phyloP scores from a whole-genome alignment of 2,329 filamentous ascomycete genomes.

The Aspergillus spinulosporus region DNA sequence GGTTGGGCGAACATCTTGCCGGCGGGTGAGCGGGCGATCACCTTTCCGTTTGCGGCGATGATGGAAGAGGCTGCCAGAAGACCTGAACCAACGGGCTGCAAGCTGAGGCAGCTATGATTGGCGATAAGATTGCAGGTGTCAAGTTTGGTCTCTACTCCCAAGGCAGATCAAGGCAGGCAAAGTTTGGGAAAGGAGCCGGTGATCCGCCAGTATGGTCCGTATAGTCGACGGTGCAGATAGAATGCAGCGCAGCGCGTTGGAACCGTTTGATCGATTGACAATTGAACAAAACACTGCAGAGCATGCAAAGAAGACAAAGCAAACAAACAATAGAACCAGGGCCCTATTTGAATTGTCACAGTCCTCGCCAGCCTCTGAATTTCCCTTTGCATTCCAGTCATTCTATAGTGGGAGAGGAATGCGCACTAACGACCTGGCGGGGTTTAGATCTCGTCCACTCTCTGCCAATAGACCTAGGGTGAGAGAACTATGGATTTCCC shows the following conservation, averaged over 20 bases:
- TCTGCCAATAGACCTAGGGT: constrained; percentile 25
- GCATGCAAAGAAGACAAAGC: constrained; percentile 45
- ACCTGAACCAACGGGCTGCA: constrained; percentile 19
- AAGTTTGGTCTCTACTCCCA: constrained; percentile 20
- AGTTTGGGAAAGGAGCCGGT: constrained; percentile 24
- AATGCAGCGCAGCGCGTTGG: constrained; percentile 21
- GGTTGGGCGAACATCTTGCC: constrained; percentile 50
- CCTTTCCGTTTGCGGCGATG: constrained; percentile 44
- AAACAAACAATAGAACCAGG: constrained; percentile 45
- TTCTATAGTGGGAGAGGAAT: constrained; percentile 39
- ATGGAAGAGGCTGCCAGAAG: constrained; percentile 23
- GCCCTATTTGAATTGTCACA: constrained; percentile 40
- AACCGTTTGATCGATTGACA: constrained; percentile 39
- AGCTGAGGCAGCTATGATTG: constrained; percentile 33
- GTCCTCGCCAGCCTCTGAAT: constrained; percentile 38
- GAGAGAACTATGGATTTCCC: constrained; percentile 20
- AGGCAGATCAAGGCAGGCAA: constrained; percentile 10
- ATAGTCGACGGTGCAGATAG: constrained; percentile 18
- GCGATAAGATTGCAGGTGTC: constrained; percentile 21
- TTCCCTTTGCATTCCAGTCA: constrained; percentile 37
- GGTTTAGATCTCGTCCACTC: constrained; percentile 24
- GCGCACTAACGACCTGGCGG: constrained; percentile 26
- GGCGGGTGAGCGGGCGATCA: constrained; percentile 42
- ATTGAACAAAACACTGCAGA: constrained; percentile 43
- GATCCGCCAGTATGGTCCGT: constrained; percentile 19